Conservation (phyloP, 768 basidiomycete species). For the Kwoniella shandongensis region DNA sequence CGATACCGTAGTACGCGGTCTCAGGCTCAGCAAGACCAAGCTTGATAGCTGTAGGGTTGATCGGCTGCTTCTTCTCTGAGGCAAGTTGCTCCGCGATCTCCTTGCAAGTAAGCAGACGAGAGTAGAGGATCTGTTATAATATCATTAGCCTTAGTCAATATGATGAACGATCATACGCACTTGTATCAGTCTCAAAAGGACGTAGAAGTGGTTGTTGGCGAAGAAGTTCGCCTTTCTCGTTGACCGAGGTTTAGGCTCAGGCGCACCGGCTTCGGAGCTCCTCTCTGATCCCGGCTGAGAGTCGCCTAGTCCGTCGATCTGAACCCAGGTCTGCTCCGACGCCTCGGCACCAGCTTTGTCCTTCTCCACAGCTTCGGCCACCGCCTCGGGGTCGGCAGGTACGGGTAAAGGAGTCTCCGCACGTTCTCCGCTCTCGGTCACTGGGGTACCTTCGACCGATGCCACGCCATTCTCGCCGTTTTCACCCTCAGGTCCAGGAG, state of each 20-base stretch:
- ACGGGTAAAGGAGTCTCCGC: conserved; percentile 45
- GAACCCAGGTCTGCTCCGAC: conserved; percentile 53
- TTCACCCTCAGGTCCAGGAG: conserved; percentile 37
- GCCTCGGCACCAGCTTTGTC: conserved; percentile 47
- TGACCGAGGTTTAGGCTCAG: conserved; percentile 15
- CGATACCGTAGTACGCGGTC: conserved; percentile 44
- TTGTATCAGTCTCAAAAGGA: conserved; percentile 82
- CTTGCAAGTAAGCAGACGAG: conserved; percentile 81
- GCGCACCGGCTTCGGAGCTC: conserved; percentile 19
- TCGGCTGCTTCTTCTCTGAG: conserved; percentile 54
- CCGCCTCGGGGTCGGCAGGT: conserved; percentile 44
- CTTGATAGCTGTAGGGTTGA: conserved; percentile 72
- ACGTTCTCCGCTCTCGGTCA: conserved; percentile 34
- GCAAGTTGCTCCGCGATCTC: conserved; percentile 72
- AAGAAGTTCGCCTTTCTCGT: conserved; percentile 62
- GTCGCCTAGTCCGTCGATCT: conserved; percentile 40
- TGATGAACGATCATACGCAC: conserved; percentile 57
- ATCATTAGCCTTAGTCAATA: not conserved
- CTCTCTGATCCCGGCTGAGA: conserved; percentile 29
- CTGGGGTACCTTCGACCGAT: conserved; percentile 48
- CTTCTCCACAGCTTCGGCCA: conserved; percentile 49
- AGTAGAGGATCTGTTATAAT: conserved; percentile 72
- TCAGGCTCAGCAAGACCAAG: conserved; percentile 75
- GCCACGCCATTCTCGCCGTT: conserved; percentile 23
- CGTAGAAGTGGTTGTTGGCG: conserved; percentile 89